phyloP scores from a whole-genome alignment of 495 filamentous ascomycete genomes.

The Staphylotrichum tortipilum region DNA sequence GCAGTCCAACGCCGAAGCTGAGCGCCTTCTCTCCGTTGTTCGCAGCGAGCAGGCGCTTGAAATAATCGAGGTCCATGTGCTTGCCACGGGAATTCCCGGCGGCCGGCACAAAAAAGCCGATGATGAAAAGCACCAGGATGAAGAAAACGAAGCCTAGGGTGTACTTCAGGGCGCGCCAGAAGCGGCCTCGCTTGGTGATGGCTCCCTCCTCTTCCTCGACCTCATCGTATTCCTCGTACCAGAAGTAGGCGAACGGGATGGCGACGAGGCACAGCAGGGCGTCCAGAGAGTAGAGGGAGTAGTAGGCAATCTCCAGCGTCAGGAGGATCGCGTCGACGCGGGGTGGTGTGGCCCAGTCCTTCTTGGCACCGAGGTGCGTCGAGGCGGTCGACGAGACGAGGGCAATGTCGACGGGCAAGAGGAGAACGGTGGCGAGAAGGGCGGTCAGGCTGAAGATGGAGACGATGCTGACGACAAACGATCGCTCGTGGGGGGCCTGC shows the following conservation, averaged over 20 bases:
- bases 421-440: conserved; percentile 82
- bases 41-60: conserved; percentile 71
- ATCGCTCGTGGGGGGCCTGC: conserved; percentile 80
- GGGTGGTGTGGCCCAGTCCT: conserved; percentile 85
- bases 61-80: conserved; percentile 75
- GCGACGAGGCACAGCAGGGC: conserved; percentile 83
- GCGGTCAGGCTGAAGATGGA: conserved; percentile 77
- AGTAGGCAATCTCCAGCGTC: conserved; percentile 83
- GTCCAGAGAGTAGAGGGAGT: conserved; percentile 83
- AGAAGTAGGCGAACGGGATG: conserved; percentile 95
- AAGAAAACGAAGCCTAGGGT: conserved; percentile 76
- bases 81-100: conserved; percentile 52
- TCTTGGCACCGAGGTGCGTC: conserved; percentile 67
- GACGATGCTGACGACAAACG: conserved; percentile 66
- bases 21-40: conserved; percentile 90
- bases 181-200: conserved; percentile 56
- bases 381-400: conserved; percentile 82
- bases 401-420: conserved; percentile 92
- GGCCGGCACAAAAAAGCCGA: conserved; percentile 87
- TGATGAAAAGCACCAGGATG: conserved; percentile 72
- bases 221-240: conserved; percentile 93
- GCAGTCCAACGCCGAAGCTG: conserved; percentile 75
- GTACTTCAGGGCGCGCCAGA: conserved; percentile 85
- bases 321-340: conserved; percentile 65
- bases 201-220: conserved; percentile 67